These are phyloP conservation scores for Taphrina deformans DNA, from an alignment of 1,139 yeast species.

Conservation along the genomic window DNA sequence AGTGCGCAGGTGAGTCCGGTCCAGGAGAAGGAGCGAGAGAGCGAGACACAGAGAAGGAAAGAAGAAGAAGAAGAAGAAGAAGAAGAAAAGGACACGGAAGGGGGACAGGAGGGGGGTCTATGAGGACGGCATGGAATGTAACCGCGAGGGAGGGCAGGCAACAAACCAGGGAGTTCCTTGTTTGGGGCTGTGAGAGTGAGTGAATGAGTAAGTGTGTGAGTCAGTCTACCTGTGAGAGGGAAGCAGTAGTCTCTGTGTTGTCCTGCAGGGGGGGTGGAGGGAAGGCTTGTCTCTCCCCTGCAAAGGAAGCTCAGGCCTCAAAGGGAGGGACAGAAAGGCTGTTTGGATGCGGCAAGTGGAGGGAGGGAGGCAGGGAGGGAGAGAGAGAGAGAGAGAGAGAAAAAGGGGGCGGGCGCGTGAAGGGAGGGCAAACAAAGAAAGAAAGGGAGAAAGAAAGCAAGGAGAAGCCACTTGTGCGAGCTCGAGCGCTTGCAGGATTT, in stretches of 20 bases:
- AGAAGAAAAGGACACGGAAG: background rate
- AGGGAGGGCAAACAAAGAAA: background rate
- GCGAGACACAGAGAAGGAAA: background rate
- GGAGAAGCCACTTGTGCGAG: background rate
- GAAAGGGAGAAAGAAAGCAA: background rate
- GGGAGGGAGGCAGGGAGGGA: background rate
- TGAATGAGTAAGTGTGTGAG: no score
- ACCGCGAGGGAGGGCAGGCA: background rate
- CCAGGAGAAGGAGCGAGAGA: background rate
- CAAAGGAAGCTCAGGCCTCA: no score
- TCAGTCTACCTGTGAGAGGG: no score
- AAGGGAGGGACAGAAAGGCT: no score
- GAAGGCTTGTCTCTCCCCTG: no score
- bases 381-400: background rate
- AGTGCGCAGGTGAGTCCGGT: background rate
- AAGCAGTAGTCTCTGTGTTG: no score
- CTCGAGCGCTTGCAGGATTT: background rate
- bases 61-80: background rate
- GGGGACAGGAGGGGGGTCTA: background rate
- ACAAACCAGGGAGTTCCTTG: no score
- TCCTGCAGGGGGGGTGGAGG: no score
- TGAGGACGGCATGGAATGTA: background rate
- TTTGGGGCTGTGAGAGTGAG: no score
- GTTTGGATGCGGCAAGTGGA: no score
- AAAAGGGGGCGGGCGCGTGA: background rate